phyloP scores from a whole-genome alignment of 768 basidiomycete genomes.

The Pleurotus tuber-regium region DNA sequence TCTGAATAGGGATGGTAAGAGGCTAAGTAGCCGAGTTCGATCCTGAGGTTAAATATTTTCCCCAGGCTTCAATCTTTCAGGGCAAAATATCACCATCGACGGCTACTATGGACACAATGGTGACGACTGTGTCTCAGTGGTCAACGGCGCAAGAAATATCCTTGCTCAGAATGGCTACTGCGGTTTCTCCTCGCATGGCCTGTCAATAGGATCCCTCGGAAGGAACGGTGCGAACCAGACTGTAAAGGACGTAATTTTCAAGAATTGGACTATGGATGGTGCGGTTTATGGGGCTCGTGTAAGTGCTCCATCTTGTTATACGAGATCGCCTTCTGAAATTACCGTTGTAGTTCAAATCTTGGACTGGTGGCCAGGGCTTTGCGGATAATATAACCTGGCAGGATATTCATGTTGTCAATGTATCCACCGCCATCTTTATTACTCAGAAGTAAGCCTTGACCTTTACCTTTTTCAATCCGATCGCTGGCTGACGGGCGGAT shows the following conservation, averaged over 20 bases:
- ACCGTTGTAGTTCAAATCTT: conserved; percentile 39
- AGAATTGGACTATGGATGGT: conserved; percentile 49
- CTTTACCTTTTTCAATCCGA: neutral
- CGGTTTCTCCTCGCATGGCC: conserved; percentile 46
- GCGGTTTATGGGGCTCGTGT: conserved; percentile 45
- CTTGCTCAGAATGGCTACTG: conserved; percentile 43
- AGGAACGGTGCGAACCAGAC: conserved; percentile 35
- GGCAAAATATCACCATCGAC: conserved; percentile 38
- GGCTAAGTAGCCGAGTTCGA: too few species aligned
- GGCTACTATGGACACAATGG: conserved; percentile 45
- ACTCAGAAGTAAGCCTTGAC: conserved; percentile 36
- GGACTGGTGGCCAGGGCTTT: conserved; percentile 45
- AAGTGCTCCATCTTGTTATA: conserved; percentile 12
- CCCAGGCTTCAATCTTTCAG: conserved; percentile 34
- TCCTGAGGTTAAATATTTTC: too few species aligned
- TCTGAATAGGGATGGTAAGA: conserved; percentile 23
- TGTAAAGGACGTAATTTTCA: conserved; percentile 43
- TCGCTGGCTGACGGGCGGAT: neutral
- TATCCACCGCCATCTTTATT: conserved; percentile 44
- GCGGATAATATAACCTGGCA: conserved; percentile 48
- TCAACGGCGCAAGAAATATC: conserved; percentile 42
- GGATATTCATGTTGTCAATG: conserved; percentile 41
- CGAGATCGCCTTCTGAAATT: conserved; percentile 15
- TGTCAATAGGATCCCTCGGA: conserved; percentile 46
- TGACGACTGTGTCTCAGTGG: conserved; percentile 47